Evolutionary conservation across 1,284 basidiomycete species (phyloP), one percentile per base, ranked within the genome.

Genomic region (Ustilago bromivora): DNA sequence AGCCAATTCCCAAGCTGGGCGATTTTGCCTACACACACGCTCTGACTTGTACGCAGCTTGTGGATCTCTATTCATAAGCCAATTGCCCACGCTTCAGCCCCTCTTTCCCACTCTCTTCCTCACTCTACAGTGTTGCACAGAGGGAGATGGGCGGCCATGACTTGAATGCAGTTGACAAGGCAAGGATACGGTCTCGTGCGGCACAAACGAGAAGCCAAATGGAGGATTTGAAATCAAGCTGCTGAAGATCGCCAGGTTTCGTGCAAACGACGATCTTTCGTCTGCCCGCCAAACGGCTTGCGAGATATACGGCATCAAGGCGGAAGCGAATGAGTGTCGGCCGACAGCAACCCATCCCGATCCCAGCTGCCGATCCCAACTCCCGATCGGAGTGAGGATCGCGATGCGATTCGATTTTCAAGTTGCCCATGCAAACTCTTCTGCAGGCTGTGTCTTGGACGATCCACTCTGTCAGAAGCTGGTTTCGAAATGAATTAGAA

Each of bases 31-130:
- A 19, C 49, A 12, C 9, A 51, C 49, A 46, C 43, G 23, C 23
- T 28, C 43, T 46, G 43, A 46, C 43, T 46, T n/a, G 36, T 38
- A 51, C 49, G 28, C 49, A 51, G 43, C 43, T 46, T 46, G 43
- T 19, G 15, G 7, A 6, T 46, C 43, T 41, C 36, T 38, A 38
- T 38, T 13, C 36, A 38, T 38, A 38, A 9, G 13, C 36, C 36
- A 38, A 9, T 2, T 13, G 36, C 36, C 36, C 36, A 38, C 36
- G 36, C 1, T 38, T 13, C 43, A 46, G 43, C 43, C 43, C 43
- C 19, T 46, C 43, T 46, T 19, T 46, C 40, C 19, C 43, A 19
- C 43, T 8, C 19, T 15, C 40, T 17, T 15, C 17, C 9, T 28
- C 40, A 41, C 40, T 13, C 40, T 19, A 6, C n/a, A 19, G 11